A percentile compares a stretch with the other conserved stretches of the same genome.
These are phyloP conservation scores for Gymnopus androsaceus DNA, from an alignment of 1,284 basidiomycete genomes.

Conservation along the genomic window DNA sequence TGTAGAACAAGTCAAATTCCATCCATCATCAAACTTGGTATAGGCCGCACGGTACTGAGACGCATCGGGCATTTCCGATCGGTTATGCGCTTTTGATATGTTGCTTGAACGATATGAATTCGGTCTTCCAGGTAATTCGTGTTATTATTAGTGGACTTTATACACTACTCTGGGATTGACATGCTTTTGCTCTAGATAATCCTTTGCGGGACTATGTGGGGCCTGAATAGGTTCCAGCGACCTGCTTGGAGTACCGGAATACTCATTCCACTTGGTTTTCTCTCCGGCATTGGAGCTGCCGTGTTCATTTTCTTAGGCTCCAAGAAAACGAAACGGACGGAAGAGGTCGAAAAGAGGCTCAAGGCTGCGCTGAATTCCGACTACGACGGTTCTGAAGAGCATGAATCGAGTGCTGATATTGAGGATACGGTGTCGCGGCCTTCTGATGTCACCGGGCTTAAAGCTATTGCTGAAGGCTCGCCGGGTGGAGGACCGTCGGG, in stretches of 20 bases:
- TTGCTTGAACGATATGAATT: slow-evolving; percentile 77
- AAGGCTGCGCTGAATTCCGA: slow-evolving; percentile 61
- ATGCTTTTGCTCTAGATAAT: slow-evolving; percentile 40
- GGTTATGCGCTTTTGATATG: slow-evolving; percentile 67
- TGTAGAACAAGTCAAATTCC: slow-evolving; percentile 68
- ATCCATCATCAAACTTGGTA: slow-evolving; percentile 84
- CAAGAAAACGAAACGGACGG: slow-evolving; percentile 74
- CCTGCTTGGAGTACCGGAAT: slow-evolving; percentile 71
- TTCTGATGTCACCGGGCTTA: not conserved
- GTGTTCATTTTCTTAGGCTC: slow-evolving; percentile 81
- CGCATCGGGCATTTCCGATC: slow-evolving; percentile 86
- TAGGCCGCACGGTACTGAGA: slow-evolving; percentile 82
- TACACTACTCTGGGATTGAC: not conserved
- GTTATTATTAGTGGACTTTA: not conserved
- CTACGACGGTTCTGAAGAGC: slow-evolving; percentile 25
- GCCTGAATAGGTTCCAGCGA: slow-evolving; percentile 67
- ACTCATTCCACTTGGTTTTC: slow-evolving; percentile 76
- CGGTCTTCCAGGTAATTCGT: slow-evolving; percentile 67
- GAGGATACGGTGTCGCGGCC: not conserved
- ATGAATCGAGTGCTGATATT: not conserved
- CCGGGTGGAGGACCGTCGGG: not conserved
- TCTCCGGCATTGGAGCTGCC: slow-evolving; percentile 81
- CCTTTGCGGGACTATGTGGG: slow-evolving; percentile 85
- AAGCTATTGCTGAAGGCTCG: not conserved
- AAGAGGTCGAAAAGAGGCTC: slow-evolving; percentile 72